Conservation (phyloP, 2,329 filamentous ascomycete species). For the Diaporthe longicolla region DNA sequence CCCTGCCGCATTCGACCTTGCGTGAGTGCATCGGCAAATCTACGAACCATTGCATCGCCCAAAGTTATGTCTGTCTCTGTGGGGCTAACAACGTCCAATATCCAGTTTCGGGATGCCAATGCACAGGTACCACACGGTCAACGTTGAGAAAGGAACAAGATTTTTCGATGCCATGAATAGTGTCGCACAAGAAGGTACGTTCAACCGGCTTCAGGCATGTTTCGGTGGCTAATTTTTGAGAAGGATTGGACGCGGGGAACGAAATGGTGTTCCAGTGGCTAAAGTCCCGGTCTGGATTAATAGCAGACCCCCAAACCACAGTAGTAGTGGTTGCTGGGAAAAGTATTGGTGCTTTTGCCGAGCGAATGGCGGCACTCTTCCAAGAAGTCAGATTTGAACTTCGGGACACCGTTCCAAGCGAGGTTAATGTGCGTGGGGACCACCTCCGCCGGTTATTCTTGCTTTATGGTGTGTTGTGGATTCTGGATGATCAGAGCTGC, state of each 20-base stretch:
- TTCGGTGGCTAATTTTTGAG: neutral
- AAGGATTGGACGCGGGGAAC: slow-evolving; percentile 13
- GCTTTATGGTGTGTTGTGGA: slow-evolving; percentile 15
- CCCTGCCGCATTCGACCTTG: slow-evolving; percentile 8
- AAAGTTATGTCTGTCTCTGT: neutral
- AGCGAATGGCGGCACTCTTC: slow-evolving; percentile 6
- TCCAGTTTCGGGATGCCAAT: slow-evolving; percentile 5
- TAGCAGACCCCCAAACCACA: neutral
- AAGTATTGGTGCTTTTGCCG: slow-evolving; percentile 24
- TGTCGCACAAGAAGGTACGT: slow-evolving; percentile 10
- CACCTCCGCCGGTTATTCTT: neutral
- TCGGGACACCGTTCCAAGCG: neutral
- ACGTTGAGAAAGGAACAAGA: neutral
- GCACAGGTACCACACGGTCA: slow-evolving; percentile 2
- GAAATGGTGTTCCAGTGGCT: slow-evolving; percentile 11
- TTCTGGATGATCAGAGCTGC: slow-evolving; percentile 12
- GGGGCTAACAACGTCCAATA: neutral
- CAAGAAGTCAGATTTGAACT: neutral
- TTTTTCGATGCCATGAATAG: slow-evolving; percentile 17
- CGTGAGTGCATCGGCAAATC: neutral
- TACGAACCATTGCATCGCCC: neutral
- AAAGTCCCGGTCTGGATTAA: neutral
- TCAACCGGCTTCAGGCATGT: neutral
- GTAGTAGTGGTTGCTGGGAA: neutral
- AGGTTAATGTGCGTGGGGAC: neutral